Evolutionary conservation across 139 green algal species (phyloP).

Genomic region (Picochlorum sp.): DNA sequence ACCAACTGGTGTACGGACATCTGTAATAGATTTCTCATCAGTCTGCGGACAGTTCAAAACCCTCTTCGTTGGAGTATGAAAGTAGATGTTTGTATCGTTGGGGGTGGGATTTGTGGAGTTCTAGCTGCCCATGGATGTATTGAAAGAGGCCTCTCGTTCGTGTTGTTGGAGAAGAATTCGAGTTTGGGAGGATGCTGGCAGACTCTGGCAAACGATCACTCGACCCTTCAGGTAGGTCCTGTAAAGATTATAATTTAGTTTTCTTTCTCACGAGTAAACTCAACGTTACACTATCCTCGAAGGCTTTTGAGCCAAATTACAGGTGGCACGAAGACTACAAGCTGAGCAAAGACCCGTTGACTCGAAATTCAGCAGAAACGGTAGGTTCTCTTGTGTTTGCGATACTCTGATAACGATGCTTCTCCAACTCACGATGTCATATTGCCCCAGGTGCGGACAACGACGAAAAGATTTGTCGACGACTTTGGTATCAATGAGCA

Average conservation of each 20-base stretch:
- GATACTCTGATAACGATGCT: too few species aligned
- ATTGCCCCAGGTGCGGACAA: too few species aligned
- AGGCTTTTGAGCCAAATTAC: conserved; percentile 26
- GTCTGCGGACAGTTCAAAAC: too few species aligned
- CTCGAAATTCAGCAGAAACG: not conserved
- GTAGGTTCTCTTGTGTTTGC: not conserved
- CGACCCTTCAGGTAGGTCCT: conserved; percentile 15
- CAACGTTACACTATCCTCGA: not conserved
- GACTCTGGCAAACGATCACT: conserved; percentile 20
- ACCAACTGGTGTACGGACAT: too few species aligned
- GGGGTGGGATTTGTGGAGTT: conserved; percentile 24
- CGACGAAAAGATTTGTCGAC: too few species aligned
- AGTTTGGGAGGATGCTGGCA: conserved; percentile 20
- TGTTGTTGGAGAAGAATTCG: conserved; percentile 6
- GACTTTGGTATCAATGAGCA: too few species aligned
- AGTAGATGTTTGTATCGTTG: conserved; percentile 19
- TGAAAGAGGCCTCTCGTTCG: conserved; percentile 1
- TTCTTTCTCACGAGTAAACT: too few species aligned
- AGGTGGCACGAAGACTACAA: conserved; percentile 13
- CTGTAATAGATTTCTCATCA: too few species aligned
- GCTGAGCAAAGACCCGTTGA: not conserved
- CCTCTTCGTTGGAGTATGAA: too few species aligned
- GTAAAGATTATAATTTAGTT: too few species aligned
- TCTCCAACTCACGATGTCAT: too few species aligned
- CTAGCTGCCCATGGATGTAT: conserved; percentile 17